Base-by-base conservation (phyloP, 208 protist species). In the Leishmania mexicana region DNA sequence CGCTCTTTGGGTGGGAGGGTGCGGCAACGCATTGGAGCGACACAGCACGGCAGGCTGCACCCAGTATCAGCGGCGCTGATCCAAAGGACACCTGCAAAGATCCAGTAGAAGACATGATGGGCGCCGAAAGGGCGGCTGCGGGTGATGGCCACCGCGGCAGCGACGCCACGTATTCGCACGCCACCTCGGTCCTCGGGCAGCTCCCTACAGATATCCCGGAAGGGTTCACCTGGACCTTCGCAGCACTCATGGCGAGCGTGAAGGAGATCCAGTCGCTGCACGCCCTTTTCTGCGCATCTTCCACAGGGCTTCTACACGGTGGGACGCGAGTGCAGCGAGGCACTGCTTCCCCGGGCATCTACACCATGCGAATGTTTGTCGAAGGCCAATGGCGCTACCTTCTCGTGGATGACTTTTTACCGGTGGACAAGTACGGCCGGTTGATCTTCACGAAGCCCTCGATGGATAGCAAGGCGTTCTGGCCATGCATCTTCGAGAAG, bases 351-450 rank as follows among this genome's bases (percentile, higher is more conserved):
- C 79, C 78, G 0, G 84, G 87, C 45, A 79, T 97, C 19, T 98
- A 96, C 81, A 81, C 78, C 24, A 83, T 96, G 62, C 84, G 91
- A 13, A 53, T 97, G 1, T 89, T 93, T 76, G 84, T 96, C 45
- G 95, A 98, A 80, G 93, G 95, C 11, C 83, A n/a, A 38, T 98
- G 95, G 95, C 88, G 93, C 58, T 97, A 88, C 81, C 89, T 98
- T 10, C 62, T 98, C 42, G 89, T 97, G 0, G 95, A 98, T 84
- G 95, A 97, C 78, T 96, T 94, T 75, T 81, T 98, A 47, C 95
- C 95, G 0, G 90, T 97, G 13, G 88, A 97, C 80, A 76, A 65
- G 38, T 80, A 89, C 47, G 93, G 93, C 40, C 75, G 84, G 17
- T 82, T 91, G 62, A 83, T 96, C 72, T 98, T 98, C 87, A 87